Conservation (phyloP, 768 basidiomycete species). For the Tulasnella sp. region DNA sequence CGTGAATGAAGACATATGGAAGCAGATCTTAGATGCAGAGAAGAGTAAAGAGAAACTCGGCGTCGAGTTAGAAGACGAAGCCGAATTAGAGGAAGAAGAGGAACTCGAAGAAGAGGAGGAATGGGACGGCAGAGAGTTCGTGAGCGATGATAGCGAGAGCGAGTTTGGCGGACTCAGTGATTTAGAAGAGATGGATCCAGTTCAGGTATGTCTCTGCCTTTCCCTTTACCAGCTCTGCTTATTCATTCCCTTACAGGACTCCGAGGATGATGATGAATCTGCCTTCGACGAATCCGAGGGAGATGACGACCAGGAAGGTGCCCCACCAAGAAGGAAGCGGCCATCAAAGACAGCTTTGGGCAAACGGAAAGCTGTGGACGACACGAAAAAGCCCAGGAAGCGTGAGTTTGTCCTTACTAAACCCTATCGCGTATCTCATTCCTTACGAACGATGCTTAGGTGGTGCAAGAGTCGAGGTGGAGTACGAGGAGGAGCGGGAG, state of each 20-base stretch:
- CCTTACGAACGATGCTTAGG: constrained; percentile 33
- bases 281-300: constrained; percentile 40
- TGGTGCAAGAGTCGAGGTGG: constrained; percentile 83
- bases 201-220: constrained; percentile 24
- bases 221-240: background rate
- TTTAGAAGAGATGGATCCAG: constrained; percentile 33
- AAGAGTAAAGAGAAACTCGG: constrained; percentile 41
- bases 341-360: constrained; percentile 42
- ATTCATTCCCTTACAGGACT: constrained; percentile 28
- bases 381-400: constrained; percentile 46
- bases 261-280: constrained; percentile 38
- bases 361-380: constrained; percentile 55
- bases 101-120: constrained; percentile 49
- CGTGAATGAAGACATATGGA: constrained; percentile 96
- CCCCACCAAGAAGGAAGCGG: constrained; percentile 31
- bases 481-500: constrained; percentile 89
- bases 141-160: constrained; percentile 66
- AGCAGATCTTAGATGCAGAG: constrained; percentile 80
- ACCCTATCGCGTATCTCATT: background rate
- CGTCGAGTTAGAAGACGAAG: constrained; percentile 43
- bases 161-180: constrained; percentile 51
- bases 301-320: constrained; percentile 28
- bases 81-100: constrained; percentile 45
- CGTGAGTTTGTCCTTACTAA: constrained; percentile 39
- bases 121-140: constrained; percentile 56